These are phyloP conservation scores for Litchi chinensis DNA, from an alignment of 345 rosid genomes.

Conservation along the genomic window DNA sequence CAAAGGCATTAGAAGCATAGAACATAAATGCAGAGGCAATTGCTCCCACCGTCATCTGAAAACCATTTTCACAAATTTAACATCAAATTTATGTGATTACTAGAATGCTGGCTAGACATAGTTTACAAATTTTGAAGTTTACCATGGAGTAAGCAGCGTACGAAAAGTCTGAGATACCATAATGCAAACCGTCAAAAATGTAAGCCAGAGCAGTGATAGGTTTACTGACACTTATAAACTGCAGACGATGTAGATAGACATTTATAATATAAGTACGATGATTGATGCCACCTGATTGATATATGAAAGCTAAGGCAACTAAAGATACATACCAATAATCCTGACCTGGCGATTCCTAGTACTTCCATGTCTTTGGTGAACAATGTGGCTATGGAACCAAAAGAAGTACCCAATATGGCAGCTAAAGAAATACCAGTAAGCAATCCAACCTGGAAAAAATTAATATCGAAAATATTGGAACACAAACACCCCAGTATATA, in stretches of 20 bases:
- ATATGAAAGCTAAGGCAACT: neutral
- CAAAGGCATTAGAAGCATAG: constrained; percentile 32
- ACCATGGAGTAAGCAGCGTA: constrained; percentile 56
- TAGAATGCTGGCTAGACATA: neutral
- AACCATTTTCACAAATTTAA: neutral
- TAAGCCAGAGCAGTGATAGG: constrained; percentile 49
- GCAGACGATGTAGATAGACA: neutral
- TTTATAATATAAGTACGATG: neutral
- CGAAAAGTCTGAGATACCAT: constrained; percentile 49
- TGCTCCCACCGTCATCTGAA: constrained; percentile 42
- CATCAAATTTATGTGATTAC: neutral
- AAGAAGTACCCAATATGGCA: constrained; percentile 36
- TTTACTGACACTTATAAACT: constrained; percentile 45
- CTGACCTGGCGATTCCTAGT: constrained; percentile 34
- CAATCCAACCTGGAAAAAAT: constrained; percentile 38
- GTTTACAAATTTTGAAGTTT: neutral
- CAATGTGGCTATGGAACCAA: constrained; percentile 36
- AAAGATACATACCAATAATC: constrained; percentile 31
- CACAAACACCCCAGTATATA: neutral
- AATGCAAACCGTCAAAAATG: constrained; percentile 53
- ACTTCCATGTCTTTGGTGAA: constrained; percentile 45
- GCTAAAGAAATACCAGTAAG: constrained; percentile 45
- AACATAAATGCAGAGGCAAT: constrained; percentile 38
- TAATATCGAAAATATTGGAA: neutral
- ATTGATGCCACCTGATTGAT: neutral